Percentiles rank a stretch among this genome's conserved stretches.
Evolutionary conservation across 148 eudicot species (phyloP).

Genomic region (Dianthus caryophyllus): DNA sequence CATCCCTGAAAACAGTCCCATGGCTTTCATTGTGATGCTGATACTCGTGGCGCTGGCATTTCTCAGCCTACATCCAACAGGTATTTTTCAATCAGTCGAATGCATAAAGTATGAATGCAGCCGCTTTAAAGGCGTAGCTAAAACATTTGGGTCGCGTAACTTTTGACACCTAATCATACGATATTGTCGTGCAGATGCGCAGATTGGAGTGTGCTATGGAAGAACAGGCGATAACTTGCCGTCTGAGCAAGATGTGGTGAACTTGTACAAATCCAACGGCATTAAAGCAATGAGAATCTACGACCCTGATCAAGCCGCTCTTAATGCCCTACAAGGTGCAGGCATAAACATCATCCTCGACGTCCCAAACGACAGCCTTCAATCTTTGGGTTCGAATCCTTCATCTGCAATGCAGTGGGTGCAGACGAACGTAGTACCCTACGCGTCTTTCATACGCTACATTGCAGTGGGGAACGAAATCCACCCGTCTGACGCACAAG

Average conservation of each 20-base stretch:
- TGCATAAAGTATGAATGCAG: background rate
- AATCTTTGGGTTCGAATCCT: slow-evolving; percentile 12
- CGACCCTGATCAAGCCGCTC: slow-evolving; percentile 16
- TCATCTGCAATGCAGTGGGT: slow-evolving; percentile 36
- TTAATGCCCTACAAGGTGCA: slow-evolving; percentile 32
- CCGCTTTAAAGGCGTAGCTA: too few relatives aligned
- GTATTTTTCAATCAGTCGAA: background rate
- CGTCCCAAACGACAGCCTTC: slow-evolving; percentile 19
- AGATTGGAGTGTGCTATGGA: slow-evolving; percentile 39
- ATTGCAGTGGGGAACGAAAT: slow-evolving; percentile 53
- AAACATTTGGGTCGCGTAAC: too few relatives aligned
- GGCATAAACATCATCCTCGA: slow-evolving; percentile 28
- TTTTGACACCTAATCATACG: background rate
- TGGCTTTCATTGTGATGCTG: background rate
- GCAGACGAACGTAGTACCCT: slow-evolving; percentile 23
- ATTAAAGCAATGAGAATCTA: slow-evolving; percentile 36
- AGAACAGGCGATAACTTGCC: slow-evolving; percentile 28
- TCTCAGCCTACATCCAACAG: slow-evolving; percentile 12
- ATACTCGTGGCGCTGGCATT: background rate
- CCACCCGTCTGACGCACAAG: slow-evolving; percentile 23
- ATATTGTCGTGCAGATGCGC: slow-evolving; percentile 21
- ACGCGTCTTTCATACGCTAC: slow-evolving; percentile 28
- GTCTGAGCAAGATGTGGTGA: slow-evolving; percentile 17
- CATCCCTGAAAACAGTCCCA: background rate
- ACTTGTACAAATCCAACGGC: slow-evolving; percentile 30